Conservation (phyloP, 2,329 filamentous ascomycete genomes). For the Harringtonia lauricola region DNA sequence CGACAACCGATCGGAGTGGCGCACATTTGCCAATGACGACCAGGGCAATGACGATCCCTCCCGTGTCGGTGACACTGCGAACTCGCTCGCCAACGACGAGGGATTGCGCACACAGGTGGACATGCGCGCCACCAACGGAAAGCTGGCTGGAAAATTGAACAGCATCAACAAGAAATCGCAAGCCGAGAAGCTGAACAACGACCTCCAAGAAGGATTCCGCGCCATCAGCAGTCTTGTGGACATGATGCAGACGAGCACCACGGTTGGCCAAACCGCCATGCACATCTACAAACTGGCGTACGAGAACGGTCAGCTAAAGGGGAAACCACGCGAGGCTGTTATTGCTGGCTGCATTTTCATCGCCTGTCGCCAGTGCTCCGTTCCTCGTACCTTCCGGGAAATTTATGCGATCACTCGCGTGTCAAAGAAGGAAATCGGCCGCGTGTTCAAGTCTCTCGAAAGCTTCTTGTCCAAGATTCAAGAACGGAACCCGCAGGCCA, state of each 20-base stretch:
- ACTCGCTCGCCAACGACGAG: conserved; percentile 47
- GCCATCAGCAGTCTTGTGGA: conserved; percentile 85
- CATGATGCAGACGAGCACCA: conserved; percentile 67
- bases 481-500: conserved; percentile 42
- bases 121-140: conserved; percentile 14
- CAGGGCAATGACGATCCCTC: conserved; percentile 93
- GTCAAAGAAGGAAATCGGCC: conserved; percentile 92
- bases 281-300: conserved; percentile 92
- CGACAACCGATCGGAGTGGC: conserved; percentile 95
- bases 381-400: conserved; percentile 85
- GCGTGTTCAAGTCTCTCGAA: conserved; percentile 89
- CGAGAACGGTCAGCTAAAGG: conserved; percentile 87
- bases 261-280: conserved; percentile 82
- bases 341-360: conserved; percentile 97
- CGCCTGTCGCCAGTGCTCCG: conserved; percentile 79
- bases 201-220: conserved; percentile 64
- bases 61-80: conserved; percentile 90
- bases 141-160: conserved; percentile 15
- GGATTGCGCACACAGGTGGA: conserved; percentile 15
- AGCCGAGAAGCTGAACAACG: conserved; percentile 15
- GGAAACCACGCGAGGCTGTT: conserved; percentile 86
- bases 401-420: conserved; percentile 90
- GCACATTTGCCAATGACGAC: conserved; percentile 97
- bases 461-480: conserved; percentile 71
- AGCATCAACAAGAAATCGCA: conserved; percentile 18